phyloP scores from a whole-genome alignment of 2,329 filamentous ascomycete species.

The Fusarium sp. region DNA sequence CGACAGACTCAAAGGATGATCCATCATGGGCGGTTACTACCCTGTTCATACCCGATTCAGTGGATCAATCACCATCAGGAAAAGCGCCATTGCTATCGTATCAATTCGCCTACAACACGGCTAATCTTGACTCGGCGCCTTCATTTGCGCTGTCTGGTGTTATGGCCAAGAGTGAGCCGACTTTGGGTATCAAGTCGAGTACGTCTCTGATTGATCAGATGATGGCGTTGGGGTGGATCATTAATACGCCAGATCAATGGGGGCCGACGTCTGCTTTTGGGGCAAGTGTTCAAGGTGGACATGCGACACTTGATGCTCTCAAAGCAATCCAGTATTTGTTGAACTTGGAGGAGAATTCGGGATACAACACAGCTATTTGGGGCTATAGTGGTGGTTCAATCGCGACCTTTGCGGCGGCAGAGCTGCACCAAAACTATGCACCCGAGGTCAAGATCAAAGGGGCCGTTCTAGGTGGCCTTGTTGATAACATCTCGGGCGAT shows the following conservation, averaged over 20 bases:
- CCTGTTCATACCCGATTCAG: conserved; percentile 45
- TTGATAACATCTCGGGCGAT: conserved; percentile 29
- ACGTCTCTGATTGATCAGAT: conserved; percentile 14
- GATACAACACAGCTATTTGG: conserved; percentile 20
- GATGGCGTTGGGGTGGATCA: conserved; percentile 26
- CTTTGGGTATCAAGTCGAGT: conserved; percentile 23
- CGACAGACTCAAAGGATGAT: conserved; percentile 49
- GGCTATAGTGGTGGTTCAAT: conserved; percentile 42
- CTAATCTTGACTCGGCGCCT: conserved; percentile 34
- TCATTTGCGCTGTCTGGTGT: conserved; percentile 24
- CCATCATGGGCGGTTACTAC: conserved; percentile 55
- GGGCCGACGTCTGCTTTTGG: conserved; percentile 56
- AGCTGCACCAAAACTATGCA: conserved; percentile 33
- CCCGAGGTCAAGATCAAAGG: conserved; percentile 20
- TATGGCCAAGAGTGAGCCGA: conserved; percentile 13
- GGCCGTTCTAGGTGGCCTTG: conserved; percentile 32
- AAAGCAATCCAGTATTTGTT: conserved; percentile 50
- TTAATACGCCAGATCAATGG: conserved; percentile 56
- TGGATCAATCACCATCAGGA: conserved; percentile 7
- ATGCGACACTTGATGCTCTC: conserved; percentile 55
- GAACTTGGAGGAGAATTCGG: not conserved
- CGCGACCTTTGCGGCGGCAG: conserved; percentile 26
- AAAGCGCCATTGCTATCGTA: conserved; percentile 32
- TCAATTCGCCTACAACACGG: conserved; percentile 38
- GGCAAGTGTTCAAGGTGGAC: conserved; percentile 52